Evolutionary conservation across 805 yeast genomes (phyloP).

Genomic region (Barnettozyma populi): DNA sequence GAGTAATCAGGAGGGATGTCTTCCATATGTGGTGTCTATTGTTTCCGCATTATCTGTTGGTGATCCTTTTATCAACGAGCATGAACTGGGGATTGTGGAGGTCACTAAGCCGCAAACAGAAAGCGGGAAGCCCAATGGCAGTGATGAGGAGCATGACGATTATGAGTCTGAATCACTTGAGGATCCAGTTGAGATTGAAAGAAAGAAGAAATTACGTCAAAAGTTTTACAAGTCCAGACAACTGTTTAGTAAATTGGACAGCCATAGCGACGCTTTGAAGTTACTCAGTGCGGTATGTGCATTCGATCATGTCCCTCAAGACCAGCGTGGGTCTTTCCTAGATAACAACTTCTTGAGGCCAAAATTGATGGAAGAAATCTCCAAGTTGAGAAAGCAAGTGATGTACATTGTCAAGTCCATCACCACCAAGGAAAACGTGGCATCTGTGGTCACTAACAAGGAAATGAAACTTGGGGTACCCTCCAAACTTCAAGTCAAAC

Average conservation of each 20-base stretch:
- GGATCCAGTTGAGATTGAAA: slow-evolving; percentile 31
- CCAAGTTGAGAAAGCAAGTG: slow-evolving; percentile 75
- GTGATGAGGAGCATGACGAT: slow-evolving; percentile 28
- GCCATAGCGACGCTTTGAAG: slow-evolving; percentile 67
- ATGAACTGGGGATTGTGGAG: slow-evolving; percentile 57
- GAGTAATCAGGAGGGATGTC: slow-evolving; percentile 80
- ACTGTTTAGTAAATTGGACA: slow-evolving; percentile 63
- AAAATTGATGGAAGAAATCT: slow-evolving; percentile 81
- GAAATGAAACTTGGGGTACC: slow-evolving; percentile 64
- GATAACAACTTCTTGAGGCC: slow-evolving; percentile 62
- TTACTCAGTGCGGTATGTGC: slow-evolving; percentile 84
- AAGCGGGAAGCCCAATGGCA: slow-evolving; percentile 11
- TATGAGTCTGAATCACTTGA: slow-evolving; percentile 28
- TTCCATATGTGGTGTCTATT: slow-evolving; percentile 84
- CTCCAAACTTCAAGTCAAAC: slow-evolving; percentile 57
- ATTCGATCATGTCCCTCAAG: slow-evolving; percentile 60
- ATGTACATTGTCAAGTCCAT: slow-evolving; percentile 66
- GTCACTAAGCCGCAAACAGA: slow-evolving; percentile 6
- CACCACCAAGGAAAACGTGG: slow-evolving; percentile 55
- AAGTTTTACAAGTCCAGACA: slow-evolving; percentile 55
- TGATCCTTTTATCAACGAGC: slow-evolving; percentile 76
- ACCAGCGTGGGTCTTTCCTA: slow-evolving; percentile 44
- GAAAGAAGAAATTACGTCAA: slow-evolving; percentile 37
- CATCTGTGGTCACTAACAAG: slow-evolving; percentile 36
- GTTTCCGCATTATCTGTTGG: slow-evolving; percentile 93